Base-by-base conservation (phyloP, 225 moss, liverwort and hornwort species). In the Thuidium tamariscinum region DNA sequence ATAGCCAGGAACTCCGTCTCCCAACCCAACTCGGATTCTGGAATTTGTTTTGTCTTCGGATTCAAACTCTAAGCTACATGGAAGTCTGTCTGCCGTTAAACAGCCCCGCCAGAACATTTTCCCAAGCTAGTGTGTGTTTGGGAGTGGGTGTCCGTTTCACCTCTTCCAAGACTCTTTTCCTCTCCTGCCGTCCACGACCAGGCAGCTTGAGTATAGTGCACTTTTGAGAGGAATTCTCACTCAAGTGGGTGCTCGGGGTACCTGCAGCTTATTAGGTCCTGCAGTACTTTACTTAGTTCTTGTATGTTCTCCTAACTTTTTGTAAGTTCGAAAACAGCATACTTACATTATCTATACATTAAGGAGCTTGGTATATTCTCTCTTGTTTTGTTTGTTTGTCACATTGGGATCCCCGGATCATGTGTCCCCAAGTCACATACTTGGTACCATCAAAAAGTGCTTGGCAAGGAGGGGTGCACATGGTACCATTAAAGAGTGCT, bases 1-100 rank as follows among this genome's bases (percentile, higher is more conserved):
- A 13, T 51, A n/a, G n/a, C n/a, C n/a, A 51, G 51, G 51, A 51
- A 51, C 51, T 10, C 51, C 10, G 26, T 8, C 1, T 0, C 2
- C 20, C 48, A 48, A 73, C 11, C 2, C 32, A 20, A 73, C 12
- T 32, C 1, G 1, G 2, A 27, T 26, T 42, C 1, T 27, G 16
- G 9, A 9, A 16, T 42, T 42, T 12, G 4, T 18, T 48, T 10
- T 7, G 1, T 51, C 13, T 10, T 51, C 51, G 0, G 1, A 48
- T 30, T 48, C 8, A 0, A 51, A 51, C 51, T 57, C 21, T 0
- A 10, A 2, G 11, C 18, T 6, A 6, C 3, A 4, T 19, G 11
- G 4, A 30, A 48, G 48, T 32, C 6, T 32, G 7, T 32, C 32
- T 23, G 10, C 3, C 57, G 23, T 59, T 11, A 11, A 21, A 9